phyloP scores from a whole-genome alignment of 2,329 filamentous ascomycete genomes.

The Fusarium sp. region DNA sequence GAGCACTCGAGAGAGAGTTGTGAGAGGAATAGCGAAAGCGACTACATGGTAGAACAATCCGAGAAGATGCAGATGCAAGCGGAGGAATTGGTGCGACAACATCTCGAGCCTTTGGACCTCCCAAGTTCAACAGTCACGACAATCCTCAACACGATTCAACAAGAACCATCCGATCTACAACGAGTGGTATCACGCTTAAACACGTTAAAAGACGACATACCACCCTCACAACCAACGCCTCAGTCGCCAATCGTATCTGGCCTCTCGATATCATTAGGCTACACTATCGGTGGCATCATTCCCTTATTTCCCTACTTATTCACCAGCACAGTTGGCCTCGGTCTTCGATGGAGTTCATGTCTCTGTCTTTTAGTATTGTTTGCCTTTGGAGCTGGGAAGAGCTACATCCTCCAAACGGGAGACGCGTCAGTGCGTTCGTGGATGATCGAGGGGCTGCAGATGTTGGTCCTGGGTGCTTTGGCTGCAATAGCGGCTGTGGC shows the following conservation, averaged over 20 bases:
- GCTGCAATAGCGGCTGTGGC: constrained; percentile 45
- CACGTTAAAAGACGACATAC: constrained; percentile 12
- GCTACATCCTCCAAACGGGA: constrained; percentile 47
- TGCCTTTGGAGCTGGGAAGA: constrained; percentile 65
- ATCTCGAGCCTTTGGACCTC: constrained; percentile 46
- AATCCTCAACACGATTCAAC: constrained; percentile 39
- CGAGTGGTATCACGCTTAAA: constrained; percentile 33
- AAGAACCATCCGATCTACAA: constrained; percentile 44
- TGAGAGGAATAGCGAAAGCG: constrained; percentile 25
- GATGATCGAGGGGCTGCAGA: constrained; percentile 45
- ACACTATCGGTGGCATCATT: constrained; percentile 68
- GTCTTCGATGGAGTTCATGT: constrained; percentile 61
- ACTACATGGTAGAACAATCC: not conserved
- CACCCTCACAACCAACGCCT: not conserved
- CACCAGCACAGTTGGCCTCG: constrained; percentile 47
- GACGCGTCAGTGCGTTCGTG: constrained; percentile 24
- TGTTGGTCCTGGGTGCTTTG: constrained; percentile 46
- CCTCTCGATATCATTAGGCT: constrained; percentile 67
- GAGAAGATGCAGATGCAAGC: constrained; percentile 14
- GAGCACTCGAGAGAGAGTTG: constrained; percentile 34
- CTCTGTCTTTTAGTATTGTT: constrained; percentile 64
- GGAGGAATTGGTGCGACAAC: constrained; percentile 42
- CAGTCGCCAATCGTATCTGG: constrained; percentile 58
- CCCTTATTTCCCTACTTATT: constrained; percentile 71
- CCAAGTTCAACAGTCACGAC: constrained; percentile 25